A percentile compares a stretch with the other conserved stretches of the same genome.
Evolutionary conservation across 2,329 filamentous ascomycete species (phyloP).

Genomic region (Xylaria multiplex): DNA sequence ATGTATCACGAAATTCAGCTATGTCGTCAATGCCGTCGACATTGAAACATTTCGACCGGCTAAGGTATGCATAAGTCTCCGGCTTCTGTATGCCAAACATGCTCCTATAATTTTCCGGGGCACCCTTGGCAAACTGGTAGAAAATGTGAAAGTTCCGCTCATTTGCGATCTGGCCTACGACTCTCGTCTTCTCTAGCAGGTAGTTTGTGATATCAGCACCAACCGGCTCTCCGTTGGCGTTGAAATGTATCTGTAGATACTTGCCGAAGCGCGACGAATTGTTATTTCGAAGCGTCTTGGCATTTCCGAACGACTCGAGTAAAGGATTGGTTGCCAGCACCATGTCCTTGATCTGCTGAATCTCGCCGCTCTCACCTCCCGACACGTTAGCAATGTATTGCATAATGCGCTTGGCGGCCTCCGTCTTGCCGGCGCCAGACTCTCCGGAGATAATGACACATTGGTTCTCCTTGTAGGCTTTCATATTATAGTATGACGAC

Average conservation of each 20-base stretch:
- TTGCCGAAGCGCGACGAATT: conserved; percentile 99
- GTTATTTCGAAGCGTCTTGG: conserved; percentile 97
- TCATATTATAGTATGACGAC: conserved; percentile 99
- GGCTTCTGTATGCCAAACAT: conserved; percentile 92
- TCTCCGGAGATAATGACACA: conserved; percentile 99
- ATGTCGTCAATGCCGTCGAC: conserved; percentile 94
- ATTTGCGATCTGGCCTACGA: conserved; percentile 92
- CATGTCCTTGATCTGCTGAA: conserved; percentile 99
- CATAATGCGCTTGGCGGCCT: conserved; percentile 98
- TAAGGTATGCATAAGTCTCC: conserved; percentile 93
- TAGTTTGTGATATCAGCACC: conserved; percentile 99
- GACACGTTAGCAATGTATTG: conserved; percentile 99
- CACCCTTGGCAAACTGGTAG: conserved; percentile 97
- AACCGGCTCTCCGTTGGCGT: conserved; percentile 86
- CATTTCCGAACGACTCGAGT: conserved; percentile 97
- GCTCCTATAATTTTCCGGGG: conserved; percentile 85
- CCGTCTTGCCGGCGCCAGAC: conserved; percentile 97
- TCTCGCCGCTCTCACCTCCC: conserved; percentile 82
- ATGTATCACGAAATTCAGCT: conserved; percentile 86
- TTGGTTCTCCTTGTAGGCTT: conserved; percentile 98
- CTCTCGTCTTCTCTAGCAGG: conserved; percentile 91
- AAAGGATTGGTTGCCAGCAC: conserved; percentile 97
- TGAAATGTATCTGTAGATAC: conserved; percentile 97
- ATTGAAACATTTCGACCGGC: conserved; percentile 91
- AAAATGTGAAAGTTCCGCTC: conserved; percentile 99